These are phyloP conservation scores for Lentinus tigrinus DNA, from an alignment of 768 basidiomycete genomes.

Conservation along the genomic window DNA sequence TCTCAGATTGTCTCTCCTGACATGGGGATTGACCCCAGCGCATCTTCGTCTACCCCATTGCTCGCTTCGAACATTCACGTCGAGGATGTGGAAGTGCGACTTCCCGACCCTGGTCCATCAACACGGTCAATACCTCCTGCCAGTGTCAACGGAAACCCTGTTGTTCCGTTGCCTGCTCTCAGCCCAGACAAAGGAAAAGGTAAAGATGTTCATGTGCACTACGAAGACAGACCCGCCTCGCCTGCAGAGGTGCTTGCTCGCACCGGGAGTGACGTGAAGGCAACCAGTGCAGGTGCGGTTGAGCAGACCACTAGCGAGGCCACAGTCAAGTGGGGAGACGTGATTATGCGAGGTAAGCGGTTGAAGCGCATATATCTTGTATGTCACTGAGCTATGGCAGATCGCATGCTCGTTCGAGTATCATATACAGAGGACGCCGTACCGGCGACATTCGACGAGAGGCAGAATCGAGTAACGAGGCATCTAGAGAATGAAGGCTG, in stretches of 20 bases:
- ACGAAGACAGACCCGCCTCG: conserved; percentile 43
- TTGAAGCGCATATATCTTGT: not conserved
- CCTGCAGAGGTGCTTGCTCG: conserved; percentile 69
- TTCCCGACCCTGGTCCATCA: conserved; percentile 4
- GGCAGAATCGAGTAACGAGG: conserved; percentile 59
- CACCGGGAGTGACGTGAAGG: conserved; percentile 51
- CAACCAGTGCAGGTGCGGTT: conserved; percentile 65
- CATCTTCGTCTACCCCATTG: conserved; percentile 17
- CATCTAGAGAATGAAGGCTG: conserved; percentile 64
- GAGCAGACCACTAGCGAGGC: conserved; percentile 21
- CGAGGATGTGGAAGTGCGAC: not conserved
- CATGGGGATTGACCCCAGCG: not conserved
- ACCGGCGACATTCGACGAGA: conserved; percentile 60
- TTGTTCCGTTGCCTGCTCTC: not conserved
- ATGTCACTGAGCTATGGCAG: conserved; percentile 40
- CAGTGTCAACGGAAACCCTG: not conserved
- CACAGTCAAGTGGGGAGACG: conserved; percentile 42
- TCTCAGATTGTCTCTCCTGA: conserved; percentile 1
- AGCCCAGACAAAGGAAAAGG: conserved; percentile 15
- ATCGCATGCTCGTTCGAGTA: conserved; percentile 85
- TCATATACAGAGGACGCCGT: conserved; percentile 60
- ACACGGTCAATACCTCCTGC: not conserved
- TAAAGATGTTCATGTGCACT: conserved; percentile 26
- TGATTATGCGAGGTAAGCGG: conserved; percentile 71
- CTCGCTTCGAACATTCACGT: conserved; percentile 1